phyloP scores from a whole-genome alignment of 2,329 filamentous ascomycete species.

The Microdochium paspali region DNA sequence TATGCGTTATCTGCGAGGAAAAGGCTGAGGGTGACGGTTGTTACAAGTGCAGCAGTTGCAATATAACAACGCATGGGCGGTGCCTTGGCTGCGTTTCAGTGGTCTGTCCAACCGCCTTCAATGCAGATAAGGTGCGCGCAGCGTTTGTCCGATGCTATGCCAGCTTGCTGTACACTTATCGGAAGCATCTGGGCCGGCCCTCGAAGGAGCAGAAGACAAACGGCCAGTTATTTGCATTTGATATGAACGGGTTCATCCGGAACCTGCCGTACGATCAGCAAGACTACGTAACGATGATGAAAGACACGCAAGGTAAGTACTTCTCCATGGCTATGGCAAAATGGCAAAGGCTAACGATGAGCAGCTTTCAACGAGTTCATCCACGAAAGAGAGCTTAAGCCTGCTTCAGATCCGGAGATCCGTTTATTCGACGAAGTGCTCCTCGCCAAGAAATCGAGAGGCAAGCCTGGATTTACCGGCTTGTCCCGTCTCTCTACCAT shows the following conservation, averaged over 20 bases:
- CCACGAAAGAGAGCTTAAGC: constrained; percentile 64
- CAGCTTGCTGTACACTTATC: constrained; percentile 57
- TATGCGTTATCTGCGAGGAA: constrained; percentile 70
- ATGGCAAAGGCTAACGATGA: constrained; percentile 11
- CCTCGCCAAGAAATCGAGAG: constrained; percentile 62
- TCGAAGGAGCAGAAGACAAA: constrained; percentile 50
- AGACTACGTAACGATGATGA: constrained; percentile 54
- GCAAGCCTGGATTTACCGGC: constrained; percentile 57
- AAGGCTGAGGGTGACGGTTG: constrained; percentile 62
- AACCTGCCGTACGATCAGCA: constrained; percentile 58
- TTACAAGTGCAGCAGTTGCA: constrained; percentile 64
- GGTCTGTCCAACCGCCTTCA: constrained; percentile 55
- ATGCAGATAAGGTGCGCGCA: constrained; percentile 50
- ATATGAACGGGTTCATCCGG: constrained; percentile 56
- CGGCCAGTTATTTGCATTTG: constrained; percentile 53
- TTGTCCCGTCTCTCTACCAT: constrained; percentile 53
- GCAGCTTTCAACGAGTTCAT: constrained; percentile 74
- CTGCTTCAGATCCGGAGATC: constrained; percentile 53
- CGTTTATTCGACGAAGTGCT: constrained; percentile 80
- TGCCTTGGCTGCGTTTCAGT: constrained; percentile 54
- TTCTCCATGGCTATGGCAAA: not conserved
- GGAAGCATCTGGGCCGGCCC: constrained; percentile 52
- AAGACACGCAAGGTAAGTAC: constrained; percentile 53
- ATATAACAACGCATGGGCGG: constrained; percentile 44
- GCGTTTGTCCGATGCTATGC: constrained; percentile 57